Evolutionary conservation across 179 eudicot genomes (phyloP).

Genomic region (Nepenthes alata): DNA sequence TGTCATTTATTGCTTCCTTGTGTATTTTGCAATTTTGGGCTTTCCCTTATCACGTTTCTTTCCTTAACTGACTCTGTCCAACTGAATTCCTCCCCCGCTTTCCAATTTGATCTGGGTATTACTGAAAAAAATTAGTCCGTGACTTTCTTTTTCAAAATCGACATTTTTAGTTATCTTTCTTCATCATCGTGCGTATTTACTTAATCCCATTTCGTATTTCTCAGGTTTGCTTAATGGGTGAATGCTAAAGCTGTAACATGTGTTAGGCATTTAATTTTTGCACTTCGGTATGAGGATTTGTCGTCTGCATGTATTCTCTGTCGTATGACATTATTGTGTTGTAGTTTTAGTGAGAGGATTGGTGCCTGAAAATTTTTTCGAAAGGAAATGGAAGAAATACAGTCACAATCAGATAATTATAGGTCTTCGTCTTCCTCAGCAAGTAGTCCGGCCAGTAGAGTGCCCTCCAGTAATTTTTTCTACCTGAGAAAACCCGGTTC

Average conservation of each 20-base stretch:
- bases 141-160: neutral
- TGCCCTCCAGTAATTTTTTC: constrained; percentile 82
- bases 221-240: constrained; percentile 1
- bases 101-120: too few relatives aligned
- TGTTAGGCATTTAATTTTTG: too few relatives aligned
- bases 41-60: neutral
- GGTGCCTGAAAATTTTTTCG: neutral
- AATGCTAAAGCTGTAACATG: too few relatives aligned
- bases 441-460: constrained; percentile 88
- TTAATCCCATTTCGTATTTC: neutral
- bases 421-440: constrained; percentile 96
- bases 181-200: neutral
- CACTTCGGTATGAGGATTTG: too few relatives aligned
- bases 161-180: neutral
- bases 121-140: too few relatives aligned
- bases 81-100: neutral
- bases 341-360: constrained; percentile 2
- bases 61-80: neutral
- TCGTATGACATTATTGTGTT: too few relatives aligned
- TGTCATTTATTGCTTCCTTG: neutral
- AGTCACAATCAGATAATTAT: constrained; percentile 76
- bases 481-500: constrained; percentile 81
- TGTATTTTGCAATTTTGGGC: neutral
- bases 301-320: too few relatives aligned
- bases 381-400: constrained; percentile 78